Conservation (phyloP, 768 basidiomycete species). For the Ephemerocybe angulata region DNA sequence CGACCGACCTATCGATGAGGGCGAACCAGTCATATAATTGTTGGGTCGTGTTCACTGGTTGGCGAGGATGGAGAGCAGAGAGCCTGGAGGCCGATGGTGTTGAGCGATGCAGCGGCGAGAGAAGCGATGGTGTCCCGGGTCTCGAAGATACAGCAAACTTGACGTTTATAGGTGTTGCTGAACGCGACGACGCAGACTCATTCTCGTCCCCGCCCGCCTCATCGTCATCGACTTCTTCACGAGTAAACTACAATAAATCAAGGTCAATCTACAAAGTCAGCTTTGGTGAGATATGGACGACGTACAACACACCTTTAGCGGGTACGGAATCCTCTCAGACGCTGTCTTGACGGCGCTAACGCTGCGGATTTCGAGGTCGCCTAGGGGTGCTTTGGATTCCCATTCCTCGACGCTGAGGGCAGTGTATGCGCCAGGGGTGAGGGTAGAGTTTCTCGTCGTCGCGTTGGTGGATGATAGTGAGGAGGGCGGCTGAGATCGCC, state of each 20-base stretch:
- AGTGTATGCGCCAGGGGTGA: background rate
- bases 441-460: background rate
- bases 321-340: constrained; percentile 58
- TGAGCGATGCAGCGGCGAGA: background rate
- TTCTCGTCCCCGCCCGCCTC: constrained; percentile 2
- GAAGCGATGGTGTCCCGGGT: constrained; percentile 41
- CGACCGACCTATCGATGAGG: constrained; percentile 82
- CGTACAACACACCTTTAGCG: constrained; percentile 58
- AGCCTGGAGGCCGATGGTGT: background rate
- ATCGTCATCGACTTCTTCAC: constrained; percentile 19
- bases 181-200: constrained; percentile 26
- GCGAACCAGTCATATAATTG: constrained; percentile 98
- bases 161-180: constrained; percentile 35
- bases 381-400: constrained; percentile 79
- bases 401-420: constrained; percentile 74
- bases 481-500: background rate
- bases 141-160: constrained; percentile 21
- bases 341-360: constrained; percentile 60
- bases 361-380: constrained; percentile 64
- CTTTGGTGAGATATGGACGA: background rate
- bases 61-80: constrained; percentile 61
- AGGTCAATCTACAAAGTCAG: constrained; percentile 7
- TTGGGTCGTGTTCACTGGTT: constrained; percentile 84
- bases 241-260: constrained; percentile 24
- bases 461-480: background rate